Base-by-base conservation (phyloP, 2,329 filamentous ascomycete genomes). In the Drechslerella dactyloides region DNA sequence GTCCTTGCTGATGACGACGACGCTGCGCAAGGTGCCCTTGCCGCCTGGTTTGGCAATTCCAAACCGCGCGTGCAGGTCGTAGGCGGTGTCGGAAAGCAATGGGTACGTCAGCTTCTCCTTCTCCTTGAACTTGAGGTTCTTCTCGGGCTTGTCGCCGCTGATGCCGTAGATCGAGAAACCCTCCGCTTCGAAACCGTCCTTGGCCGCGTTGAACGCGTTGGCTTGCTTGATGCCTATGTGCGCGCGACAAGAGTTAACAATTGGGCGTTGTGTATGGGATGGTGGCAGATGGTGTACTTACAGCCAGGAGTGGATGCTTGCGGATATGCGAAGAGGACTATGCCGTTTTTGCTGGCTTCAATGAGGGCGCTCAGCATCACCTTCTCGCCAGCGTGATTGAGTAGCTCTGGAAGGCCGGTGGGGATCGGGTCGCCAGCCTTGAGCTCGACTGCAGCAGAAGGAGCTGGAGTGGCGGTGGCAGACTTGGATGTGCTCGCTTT, bases 291-390 rank as follows among this genome's bases (percentile, higher is more conserved):
- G 27, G 8, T 33, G 8, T 79, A 82, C 91, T 86, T 87, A 96
- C 93, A 97, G 74, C 93, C 93, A 40, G 91, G 91, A 21, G 94
- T 99, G 27, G 90, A 94, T 11, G 94, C 94, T 82, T 55, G 46
- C 69, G 94, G 94, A 79, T 97, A 97, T 33, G 93, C 97, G 80
- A 99, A 97, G 30, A 97, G 82, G 35, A 96, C 91, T 48, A 97
- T 89, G 24, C 93, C 94, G 37, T 85, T 84, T 81, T 90, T 88
- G 84, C 92, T 96, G 78, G 89, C 85, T 57, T 91, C 89, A 54
- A 97, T 85, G 23, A 99, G 86, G 76, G 87, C 83, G 81, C 91
- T 89, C 69, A 99, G 82, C 0, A 87, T 91, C 4, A 89, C 92
- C 81, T 89, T 90, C 60, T 84, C 82, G 77, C 92, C 92, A 74